Evolutionary conservation across 306 rosid species (phyloP), one percentile per base, ranked within the genome.

Genomic region (Vigna hirtella): DNA sequence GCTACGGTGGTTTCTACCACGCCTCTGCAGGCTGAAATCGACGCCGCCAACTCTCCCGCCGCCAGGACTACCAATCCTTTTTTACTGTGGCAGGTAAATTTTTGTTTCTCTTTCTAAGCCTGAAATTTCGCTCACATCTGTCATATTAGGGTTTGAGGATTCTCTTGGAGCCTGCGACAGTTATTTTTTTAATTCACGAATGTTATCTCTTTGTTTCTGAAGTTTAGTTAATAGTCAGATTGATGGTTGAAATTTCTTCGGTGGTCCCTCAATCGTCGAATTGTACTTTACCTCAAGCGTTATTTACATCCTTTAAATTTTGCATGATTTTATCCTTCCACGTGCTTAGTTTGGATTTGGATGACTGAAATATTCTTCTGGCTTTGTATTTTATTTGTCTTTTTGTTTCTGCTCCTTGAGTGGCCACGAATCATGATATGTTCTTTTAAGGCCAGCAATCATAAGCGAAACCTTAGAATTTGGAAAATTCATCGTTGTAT

Each of bases 51-150:
- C 43, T 76, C 92, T 16, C 5, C 47, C 5, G 9, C 10, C 53
- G 15, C 66, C 20, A 91, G 81, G 83, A 88, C 97, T 79, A 85
- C 97, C 70, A 87, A 91, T 80, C 97, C 99, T 16, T 12, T 86
- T n/a, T 67, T 93, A 2, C 55, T 89, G 40, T 95, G 93, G 91
- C 99, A 95, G 99, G 98, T 89, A 83, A 30, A 45, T 55, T 3
- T 0, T 10, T 4, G 7, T 24, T 38, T 61, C 22, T 9, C 55
- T 8, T 17, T 7, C 13, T 36, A 15, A 7, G n/a, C 5, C 59
- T 1, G 8, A 32, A 28, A 6, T 30, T 28, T 2, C 67, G 3
- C 16, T 58, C 63, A 9, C 3, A 22, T 11, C 2, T 56, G 26
- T 10, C 7, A 5, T 24, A 30, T 73, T 73, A 63, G 83, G 83